Evolutionary conservation across 139 green algal genomes (phyloP).

Genomic region (Chlamydomonas incerta): DNA sequence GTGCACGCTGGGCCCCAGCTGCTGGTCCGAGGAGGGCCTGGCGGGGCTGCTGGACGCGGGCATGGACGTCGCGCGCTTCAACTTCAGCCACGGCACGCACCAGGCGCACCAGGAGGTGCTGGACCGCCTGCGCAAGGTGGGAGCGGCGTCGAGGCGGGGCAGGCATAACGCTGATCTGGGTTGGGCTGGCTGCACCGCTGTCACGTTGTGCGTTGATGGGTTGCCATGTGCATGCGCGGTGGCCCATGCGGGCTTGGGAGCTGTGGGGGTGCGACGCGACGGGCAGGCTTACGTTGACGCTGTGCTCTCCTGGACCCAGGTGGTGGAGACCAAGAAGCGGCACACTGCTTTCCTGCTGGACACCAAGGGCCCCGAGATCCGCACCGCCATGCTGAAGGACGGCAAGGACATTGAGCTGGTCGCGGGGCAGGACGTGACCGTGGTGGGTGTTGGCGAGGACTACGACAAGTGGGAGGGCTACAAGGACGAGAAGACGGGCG

Average conservation of each 20-base stretch:
- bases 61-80: slow-evolving; percentile 85
- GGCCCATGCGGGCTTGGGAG: too few species aligned
- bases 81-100: slow-evolving; percentile 88
- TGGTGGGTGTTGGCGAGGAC: slow-evolving; percentile 69
- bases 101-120: slow-evolving; percentile 70
- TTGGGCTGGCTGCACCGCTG: background rate
- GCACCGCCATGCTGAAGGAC: slow-evolving; percentile 69
- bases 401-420: slow-evolving; percentile 62
- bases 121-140: slow-evolving; percentile 56
- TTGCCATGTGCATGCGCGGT: too few species aligned
- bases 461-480: slow-evolving; percentile 70
- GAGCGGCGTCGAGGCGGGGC: too few species aligned
- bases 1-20: slow-evolving; percentile 78
- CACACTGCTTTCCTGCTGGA: slow-evolving; percentile 61
- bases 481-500: slow-evolving; percentile 46
- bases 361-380: slow-evolving; percentile 77
- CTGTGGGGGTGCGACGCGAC: too few species aligned
- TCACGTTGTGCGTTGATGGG: too few species aligned
- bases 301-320: too few species aligned
- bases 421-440: slow-evolving; percentile 62
- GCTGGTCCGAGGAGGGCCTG: slow-evolving; percentile 67
- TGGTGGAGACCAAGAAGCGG: slow-evolving; percentile 36
- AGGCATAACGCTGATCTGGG: background rate
- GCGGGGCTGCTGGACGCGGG: slow-evolving; percentile 69
- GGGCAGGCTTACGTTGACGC: too few species aligned